Evolutionary conservation across 352 stramenopile species (phyloP).

Genomic region (Phytophthora melonis): DNA sequence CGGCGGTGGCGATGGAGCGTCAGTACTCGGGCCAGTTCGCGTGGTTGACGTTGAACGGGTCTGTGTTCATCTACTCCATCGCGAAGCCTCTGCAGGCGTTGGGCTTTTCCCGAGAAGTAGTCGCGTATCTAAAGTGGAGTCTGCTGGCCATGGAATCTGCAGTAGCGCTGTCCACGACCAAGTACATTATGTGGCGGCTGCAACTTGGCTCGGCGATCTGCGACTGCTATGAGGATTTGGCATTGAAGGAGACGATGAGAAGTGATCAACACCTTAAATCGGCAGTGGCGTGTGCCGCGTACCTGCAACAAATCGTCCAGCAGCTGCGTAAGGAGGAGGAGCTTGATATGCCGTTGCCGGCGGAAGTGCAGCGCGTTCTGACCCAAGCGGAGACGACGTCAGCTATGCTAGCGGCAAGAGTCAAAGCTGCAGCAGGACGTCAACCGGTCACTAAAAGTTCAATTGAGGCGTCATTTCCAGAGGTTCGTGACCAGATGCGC

Average conservation of each 20-base stretch:
- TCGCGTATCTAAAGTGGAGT: conserved; percentile 73
- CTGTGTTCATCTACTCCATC: conserved; percentile 65
- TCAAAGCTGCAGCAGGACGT: conserved; percentile 28
- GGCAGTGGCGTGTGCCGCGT: conserved; percentile 53
- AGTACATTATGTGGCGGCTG: conserved; percentile 73
- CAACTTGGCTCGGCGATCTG: conserved; percentile 64
- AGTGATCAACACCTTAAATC: conserved; percentile 42
- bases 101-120: conserved; percentile 60
- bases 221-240: conserved; percentile 67
- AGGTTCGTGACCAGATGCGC: conserved; percentile 41
- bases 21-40: conserved; percentile 39
- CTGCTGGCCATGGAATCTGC: conserved; percentile 63
- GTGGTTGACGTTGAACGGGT: conserved; percentile 78
- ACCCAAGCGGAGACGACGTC: conserved; percentile 51
- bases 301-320: conserved; percentile 47
- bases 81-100: conserved; percentile 53
- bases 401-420: conserved; percentile 43
- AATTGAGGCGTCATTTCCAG: conserved; percentile 43
- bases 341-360: conserved; percentile 68
- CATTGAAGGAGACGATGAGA: conserved; percentile 37
- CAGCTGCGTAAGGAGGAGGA: conserved; percentile 80
- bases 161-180: conserved; percentile 66
- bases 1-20: conserved; percentile 48
- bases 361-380: conserved; percentile 46
- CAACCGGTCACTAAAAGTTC: conserved; percentile 37